phyloP scores from a whole-genome alignment of 768 basidiomycete genomes.

The Lactarius hengduanensis region DNA sequence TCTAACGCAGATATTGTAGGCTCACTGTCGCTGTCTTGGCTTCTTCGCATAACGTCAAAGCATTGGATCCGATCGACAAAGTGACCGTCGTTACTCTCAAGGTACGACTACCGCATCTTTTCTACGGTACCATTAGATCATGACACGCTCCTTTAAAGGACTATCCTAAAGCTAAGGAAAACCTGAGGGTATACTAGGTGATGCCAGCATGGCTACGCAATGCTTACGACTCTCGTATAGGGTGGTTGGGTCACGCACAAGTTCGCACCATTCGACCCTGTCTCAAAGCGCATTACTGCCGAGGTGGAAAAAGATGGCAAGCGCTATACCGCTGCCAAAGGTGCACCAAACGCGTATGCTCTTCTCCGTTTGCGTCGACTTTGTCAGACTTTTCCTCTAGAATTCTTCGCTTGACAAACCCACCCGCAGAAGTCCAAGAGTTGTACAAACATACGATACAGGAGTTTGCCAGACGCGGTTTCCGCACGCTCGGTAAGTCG shows the following conservation, averaged over 20 bases:
- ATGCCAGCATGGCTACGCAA: not conserved
- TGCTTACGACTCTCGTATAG: slow-evolving; percentile 25
- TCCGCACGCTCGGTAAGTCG: slow-evolving; percentile 40
- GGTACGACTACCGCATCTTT: slow-evolving; percentile 18
- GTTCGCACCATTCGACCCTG: slow-evolving; percentile 50
- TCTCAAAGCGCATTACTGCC: slow-evolving; percentile 51
- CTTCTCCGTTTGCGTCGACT: not conserved
- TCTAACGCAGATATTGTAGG: slow-evolving; percentile 21
- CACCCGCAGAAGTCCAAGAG: slow-evolving; percentile 36
- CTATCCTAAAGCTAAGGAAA: slow-evolving; percentile 46
- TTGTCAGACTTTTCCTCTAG: slow-evolving; percentile 26
- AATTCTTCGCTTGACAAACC: slow-evolving; percentile 43
- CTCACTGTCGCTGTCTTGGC: slow-evolving; percentile 45
- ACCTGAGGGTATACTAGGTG: slow-evolving; percentile 17
- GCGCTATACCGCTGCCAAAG: slow-evolving; percentile 44
- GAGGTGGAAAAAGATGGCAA: slow-evolving; percentile 47
- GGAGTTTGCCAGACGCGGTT: slow-evolving; percentile 44
- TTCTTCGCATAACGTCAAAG: slow-evolving; percentile 47
- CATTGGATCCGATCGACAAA: slow-evolving; percentile 49
- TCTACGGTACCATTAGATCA: not conserved
- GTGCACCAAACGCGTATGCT: slow-evolving; percentile 43
- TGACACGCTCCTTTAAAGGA: slow-evolving; percentile 31
- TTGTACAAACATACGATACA: slow-evolving; percentile 39
- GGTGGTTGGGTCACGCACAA: slow-evolving; percentile 46
- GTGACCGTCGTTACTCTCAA: slow-evolving; percentile 46